Base-by-base conservation (phyloP, 2,329 filamentous ascomycete species). In the Phyllosticta paracitricarpa region DNA sequence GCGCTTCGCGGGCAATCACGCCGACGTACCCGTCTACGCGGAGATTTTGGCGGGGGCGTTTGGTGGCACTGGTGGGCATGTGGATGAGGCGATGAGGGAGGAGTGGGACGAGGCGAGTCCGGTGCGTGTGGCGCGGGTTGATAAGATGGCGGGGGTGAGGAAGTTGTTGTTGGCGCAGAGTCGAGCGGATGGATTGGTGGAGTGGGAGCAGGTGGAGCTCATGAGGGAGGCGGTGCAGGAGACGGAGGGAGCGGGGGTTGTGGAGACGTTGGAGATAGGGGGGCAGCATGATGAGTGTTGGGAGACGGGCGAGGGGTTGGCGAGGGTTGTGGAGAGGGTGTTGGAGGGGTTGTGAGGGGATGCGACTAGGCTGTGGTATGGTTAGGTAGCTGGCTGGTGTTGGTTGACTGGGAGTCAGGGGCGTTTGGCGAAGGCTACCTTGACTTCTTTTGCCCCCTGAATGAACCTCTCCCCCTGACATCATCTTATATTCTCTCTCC, bases 201-300 rank as follows among this genome's bases (percentile, higher is more conserved):
- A 79, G 65, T 76, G 78, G 71, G 77, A 79, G 54, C 87, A 89
- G 75, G 77, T 81, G 48, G 80, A 83, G 51, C 74, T 72, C 17
- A 85, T 89, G 81, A 76, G 78, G 60, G 68, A 69, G 63, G 75
- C 76, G 58, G 71, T 88, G 51, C 68, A 72, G 35, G 71, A 76
- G 25, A 72, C 79, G 19, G 19, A 22, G 19, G 19, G 19, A 59
- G 77, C 75, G 0, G 78, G 74, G 68, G 64, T 64, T 60, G 68
- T 70, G 58, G 63, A 70, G 70, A 72, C 72, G 6, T 63, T 79
- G 64, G 78, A 83, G 66, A 68, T 86, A 58, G 72, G 70, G 8
- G 87, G 84, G 4, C 77, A 76, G 48, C 88, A 91, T 71, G 82
- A 89, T 71, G 80, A 81, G 65, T 76, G 87, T 2, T 88, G 85